Evolutionary conservation across 2,329 filamentous ascomycete species (phyloP), one percentile per base, ranked within the genome.

Genomic region (Xylariales sp.): DNA sequence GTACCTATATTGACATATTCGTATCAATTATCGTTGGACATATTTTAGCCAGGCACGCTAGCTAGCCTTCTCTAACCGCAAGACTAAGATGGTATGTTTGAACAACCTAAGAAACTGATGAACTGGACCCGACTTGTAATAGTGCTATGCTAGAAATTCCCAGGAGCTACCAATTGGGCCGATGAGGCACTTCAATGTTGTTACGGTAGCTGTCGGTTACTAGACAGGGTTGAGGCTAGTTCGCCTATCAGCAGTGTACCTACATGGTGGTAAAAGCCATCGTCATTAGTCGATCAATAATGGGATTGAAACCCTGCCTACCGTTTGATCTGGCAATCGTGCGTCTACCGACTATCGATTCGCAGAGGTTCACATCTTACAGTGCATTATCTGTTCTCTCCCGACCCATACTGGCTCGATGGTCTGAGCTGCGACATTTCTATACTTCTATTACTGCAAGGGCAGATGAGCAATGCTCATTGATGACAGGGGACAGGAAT

Each of bases 151-250:
- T 46, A 52, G 64, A 54, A 18, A 59, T 52, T 57, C 28, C 10
- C 30, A 23, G 34, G 32, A 6, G 54, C 43, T 39, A 12, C 12
- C 39, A 41, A 64, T 57, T 57, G 61, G 53, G 52, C 12, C 7
- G 34, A 39, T 39, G 39, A 49, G 43, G 41, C 46, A 54, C 16
- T 23, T 39, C 3, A 5, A 39, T 10, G 36, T 34, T 59, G 12
- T 50, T 50, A 43, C 53, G 65, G 56, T 39, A 53, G 65, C 65
- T 65, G 53, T 57, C 56, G 62, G 62, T 32, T n/a, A 41, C 49
- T n/a, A 41, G 52, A 58, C 58, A 49, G 66, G 62, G 45, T 62
- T 62, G 34, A 65, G 66, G 66, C 66, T 61, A 28, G 66, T 53
- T 69, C 28, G 48, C 58, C 28, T 65, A 43, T 57, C 30, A 32